Conservation (phyloP, 2,329 filamentous ascomycete genomes). For the Plectosphaerella cucumerina region DNA sequence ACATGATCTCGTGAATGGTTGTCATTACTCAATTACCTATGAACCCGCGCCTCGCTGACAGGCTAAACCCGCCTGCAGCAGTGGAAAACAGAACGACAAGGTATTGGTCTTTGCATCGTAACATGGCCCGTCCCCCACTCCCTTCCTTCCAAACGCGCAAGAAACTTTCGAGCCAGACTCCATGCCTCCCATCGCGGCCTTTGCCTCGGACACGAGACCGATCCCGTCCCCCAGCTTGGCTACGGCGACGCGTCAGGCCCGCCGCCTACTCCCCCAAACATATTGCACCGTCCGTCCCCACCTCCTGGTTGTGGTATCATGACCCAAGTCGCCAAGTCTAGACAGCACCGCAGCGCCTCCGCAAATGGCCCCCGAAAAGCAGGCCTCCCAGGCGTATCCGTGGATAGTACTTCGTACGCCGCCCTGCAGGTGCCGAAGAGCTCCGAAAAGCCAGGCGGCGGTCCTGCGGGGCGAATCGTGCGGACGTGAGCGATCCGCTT, state of each 20-base stretch:
- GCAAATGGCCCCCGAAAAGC: conserved; percentile 4
- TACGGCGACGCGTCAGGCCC: conserved; percentile 2
- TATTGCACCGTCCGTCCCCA: not conserved
- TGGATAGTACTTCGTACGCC: too few species aligned
- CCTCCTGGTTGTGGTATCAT: conserved; percentile 13
- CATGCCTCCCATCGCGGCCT: not conserved
- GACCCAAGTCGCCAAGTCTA: conserved; percentile 7
- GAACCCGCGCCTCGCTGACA: conserved; percentile 9
- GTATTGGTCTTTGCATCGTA: conserved; percentile 14
- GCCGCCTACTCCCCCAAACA: not conserved
- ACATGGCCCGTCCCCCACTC: conserved; percentile 1
- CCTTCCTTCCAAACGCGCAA: conserved; percentile 1
- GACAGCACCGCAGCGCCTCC: conserved; percentile 1
- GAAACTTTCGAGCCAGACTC: not conserved
- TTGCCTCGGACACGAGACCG: not conserved
- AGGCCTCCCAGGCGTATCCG: conserved; percentile 5
- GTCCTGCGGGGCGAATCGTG: not conserved
- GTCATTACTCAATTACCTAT: conserved; percentile 15
- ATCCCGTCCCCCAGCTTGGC: conserved; percentile 3
- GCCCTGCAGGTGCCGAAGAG: too few species aligned
- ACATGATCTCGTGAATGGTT: not conserved
- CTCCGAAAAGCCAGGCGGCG: too few species aligned
- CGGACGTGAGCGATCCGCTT: conserved; percentile 29
- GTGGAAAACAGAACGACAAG: conserved; percentile 12
- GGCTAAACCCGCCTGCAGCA: conserved; percentile 12